These are phyloP conservation scores for Cystoderma amianthinum DNA, from an alignment of 768 basidiomycete species.

Conservation along the genomic window DNA sequence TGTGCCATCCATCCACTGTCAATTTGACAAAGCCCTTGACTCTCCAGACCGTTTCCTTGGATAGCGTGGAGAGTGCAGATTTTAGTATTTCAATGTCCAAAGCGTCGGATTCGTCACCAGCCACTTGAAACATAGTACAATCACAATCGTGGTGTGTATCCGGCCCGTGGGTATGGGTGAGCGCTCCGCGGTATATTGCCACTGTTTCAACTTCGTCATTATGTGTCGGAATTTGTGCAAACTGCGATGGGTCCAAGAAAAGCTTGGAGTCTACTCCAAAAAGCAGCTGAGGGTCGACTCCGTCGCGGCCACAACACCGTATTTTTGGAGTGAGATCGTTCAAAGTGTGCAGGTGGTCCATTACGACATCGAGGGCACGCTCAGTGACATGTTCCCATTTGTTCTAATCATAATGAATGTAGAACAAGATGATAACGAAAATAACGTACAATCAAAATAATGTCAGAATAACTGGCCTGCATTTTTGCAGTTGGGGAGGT, in stretches of 20 bases:
- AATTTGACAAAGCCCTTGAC: constrained; percentile 84
- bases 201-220: constrained; percentile 85
- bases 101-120: too few species aligned
- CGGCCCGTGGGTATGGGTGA: constrained; percentile 1
- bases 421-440: constrained; percentile 2
- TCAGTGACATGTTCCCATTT: constrained; percentile 88
- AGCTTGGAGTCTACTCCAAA: constrained; percentile 90
- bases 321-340: constrained; percentile 90
- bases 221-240: constrained; percentile 22
- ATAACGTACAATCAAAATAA: constrained; percentile 72
- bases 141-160: constrained; percentile 14
- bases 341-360: constrained; percentile 84
- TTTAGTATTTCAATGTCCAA: constrained; percentile 28
- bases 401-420: constrained; percentile 40
- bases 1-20: constrained; percentile 27
- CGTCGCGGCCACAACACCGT: constrained; percentile 51
- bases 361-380: constrained; percentile 69
- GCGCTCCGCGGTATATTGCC: constrained; percentile 46
- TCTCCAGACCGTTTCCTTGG: constrained; percentile 69
- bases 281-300: constrained; percentile 71
- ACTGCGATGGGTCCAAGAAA: background rate
- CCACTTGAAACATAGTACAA: constrained; percentile 2
- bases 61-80: constrained; percentile 41
- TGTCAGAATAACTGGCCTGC: constrained; percentile 93
- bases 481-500: constrained; percentile 87